Percentiles rank a stretch among this genome's conserved stretches.
Evolutionary conservation across 2,329 filamentous ascomycete genomes (phyloP).

Genomic region (Colletotrichum sp.): DNA sequence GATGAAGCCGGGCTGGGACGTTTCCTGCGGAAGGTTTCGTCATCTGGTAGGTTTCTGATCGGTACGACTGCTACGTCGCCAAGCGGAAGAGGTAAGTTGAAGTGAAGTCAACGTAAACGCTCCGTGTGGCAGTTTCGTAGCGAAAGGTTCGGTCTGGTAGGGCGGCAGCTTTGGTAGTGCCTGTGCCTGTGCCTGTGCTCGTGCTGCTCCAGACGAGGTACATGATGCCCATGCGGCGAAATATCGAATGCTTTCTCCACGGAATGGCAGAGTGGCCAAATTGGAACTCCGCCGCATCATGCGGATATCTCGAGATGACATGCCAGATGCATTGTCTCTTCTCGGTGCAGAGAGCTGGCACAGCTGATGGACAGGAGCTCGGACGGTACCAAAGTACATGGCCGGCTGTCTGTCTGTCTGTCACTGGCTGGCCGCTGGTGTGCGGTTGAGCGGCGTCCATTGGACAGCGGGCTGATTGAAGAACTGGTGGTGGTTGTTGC

Average conservation of each 20-base stretch:
- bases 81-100: neutral
- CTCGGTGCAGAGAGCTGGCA: neutral
- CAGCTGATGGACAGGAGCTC: neutral
- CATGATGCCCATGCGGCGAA: neutral
- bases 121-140: neutral
- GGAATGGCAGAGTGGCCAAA: neutral
- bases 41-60: neutral
- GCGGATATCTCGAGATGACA: neutral
- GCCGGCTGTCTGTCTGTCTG: neutral
- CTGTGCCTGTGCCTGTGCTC: neutral
- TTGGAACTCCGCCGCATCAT: neutral
- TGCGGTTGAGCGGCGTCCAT: neutral
- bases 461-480: constrained; percentile 2
- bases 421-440: neutral
- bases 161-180: neutral
- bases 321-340: neutral
- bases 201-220: neutral
- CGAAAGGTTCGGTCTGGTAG: neutral
- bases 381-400: neutral
- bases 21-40: neutral
- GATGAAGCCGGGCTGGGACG: neutral
- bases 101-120: neutral
- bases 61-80: neutral
- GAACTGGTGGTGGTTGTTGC: constrained; percentile 19
- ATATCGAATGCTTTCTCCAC: neutral